These are phyloP conservation scores for Eutrema yunnanense DNA, from an alignment of 345 rosid genomes.

Conservation along the genomic window DNA sequence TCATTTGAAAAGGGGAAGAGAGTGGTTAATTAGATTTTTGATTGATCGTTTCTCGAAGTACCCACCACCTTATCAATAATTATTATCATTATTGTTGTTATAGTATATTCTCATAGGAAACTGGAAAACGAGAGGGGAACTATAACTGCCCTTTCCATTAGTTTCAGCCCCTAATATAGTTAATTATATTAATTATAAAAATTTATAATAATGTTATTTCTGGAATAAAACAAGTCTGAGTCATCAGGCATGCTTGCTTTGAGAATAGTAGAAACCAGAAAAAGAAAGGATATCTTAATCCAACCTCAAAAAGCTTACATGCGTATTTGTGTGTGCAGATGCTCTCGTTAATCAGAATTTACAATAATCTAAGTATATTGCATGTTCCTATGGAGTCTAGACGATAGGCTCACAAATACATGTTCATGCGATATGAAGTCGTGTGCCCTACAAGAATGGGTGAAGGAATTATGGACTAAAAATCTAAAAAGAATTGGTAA, in stretches of 20 bases:
- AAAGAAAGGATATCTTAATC: conserved; percentile 22
- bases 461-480: not conserved
- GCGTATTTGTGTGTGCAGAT: conserved; percentile 26
- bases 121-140: conserved; percentile 28
- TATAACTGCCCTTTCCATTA: conserved; percentile 23
- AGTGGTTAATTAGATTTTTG: conserved; percentile 13
- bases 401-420: conserved; percentile 22
- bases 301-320: conserved; percentile 27
- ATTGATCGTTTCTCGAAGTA: conserved; percentile 25
- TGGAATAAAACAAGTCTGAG: conserved; percentile 9
- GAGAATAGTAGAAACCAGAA: conserved; percentile 28
- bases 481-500: not conserved
- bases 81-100: conserved; percentile 3
- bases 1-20: not conserved
- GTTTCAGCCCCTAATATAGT: conserved; percentile 16
- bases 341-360: conserved; percentile 28
- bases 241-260: conserved; percentile 35
- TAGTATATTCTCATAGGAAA: conserved; percentile 17
- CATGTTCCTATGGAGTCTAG: conserved; percentile 11
- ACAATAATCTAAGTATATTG: conserved; percentile 23
- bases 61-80: conserved; percentile 22
- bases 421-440: conserved; percentile 18
- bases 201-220: not conserved
- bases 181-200: not conserved
- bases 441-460: not conserved